A percentile compares a stretch with the other conserved stretches of the same genome.
Conservation (phyloP, 2,329 filamentous ascomycete species). For the Claviceps africana region DNA sequence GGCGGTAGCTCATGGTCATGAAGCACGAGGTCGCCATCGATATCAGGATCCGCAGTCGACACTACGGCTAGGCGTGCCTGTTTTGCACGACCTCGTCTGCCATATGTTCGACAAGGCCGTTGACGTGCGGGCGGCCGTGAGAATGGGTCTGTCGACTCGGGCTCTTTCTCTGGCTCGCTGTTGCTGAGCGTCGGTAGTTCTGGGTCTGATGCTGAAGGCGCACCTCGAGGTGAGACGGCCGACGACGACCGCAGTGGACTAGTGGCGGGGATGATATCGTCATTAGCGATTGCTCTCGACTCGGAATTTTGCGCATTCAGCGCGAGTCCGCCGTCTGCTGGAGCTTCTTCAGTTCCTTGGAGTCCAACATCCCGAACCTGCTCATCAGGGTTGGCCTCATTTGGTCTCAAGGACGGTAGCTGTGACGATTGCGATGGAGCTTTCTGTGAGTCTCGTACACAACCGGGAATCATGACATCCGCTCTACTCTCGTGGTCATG, state of each 20-base stretch:
- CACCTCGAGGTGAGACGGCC: constrained; percentile 10
- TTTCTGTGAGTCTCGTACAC: constrained; percentile 15
- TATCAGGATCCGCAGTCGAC: constrained; percentile 3
- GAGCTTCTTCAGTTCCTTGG: background rate
- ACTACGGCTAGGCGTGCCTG: constrained; percentile 1
- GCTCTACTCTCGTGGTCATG: background rate
- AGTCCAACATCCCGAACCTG: constrained; percentile 8
- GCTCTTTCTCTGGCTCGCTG: constrained; percentile 10
- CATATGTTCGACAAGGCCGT: constrained; percentile 3
- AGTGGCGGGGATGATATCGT: constrained; percentile 26
- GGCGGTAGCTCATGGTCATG: background rate
- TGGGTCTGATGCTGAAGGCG: constrained; percentile 14
- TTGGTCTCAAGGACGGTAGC: constrained; percentile 14
- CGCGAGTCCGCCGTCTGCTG: background rate
- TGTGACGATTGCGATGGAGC: constrained; percentile 13
- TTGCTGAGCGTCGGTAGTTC: constrained; percentile 20
- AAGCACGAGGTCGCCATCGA: background rate
- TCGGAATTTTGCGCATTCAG: background rate
- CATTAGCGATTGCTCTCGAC: constrained; percentile 10
- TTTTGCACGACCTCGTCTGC: background rate
- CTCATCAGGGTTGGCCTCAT: constrained; percentile 19
- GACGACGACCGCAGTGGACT: constrained; percentile 21
- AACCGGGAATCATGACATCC: background rate
- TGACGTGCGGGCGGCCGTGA: constrained; percentile 14
- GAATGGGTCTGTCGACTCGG: constrained; percentile 9